Percentiles rank a stretch among this genome's conserved stretches.
These are phyloP conservation scores for Fagopyrum homotropicum DNA, from an alignment of 148 eudicot genomes.

Conservation along the genomic window DNA sequence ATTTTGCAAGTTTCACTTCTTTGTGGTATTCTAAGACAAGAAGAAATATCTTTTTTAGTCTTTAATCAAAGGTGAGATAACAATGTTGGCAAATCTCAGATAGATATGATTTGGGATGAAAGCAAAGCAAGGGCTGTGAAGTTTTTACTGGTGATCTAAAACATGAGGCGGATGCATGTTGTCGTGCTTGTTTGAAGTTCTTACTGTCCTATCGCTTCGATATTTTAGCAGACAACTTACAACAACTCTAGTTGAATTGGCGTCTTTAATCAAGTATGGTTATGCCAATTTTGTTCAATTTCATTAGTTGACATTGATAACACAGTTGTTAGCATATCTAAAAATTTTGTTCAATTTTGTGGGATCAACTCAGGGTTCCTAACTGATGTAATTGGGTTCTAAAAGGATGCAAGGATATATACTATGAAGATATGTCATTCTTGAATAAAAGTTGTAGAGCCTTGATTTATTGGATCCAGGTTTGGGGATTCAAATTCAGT, in stretches of 20 bases:
- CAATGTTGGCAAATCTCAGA: no score
- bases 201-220: not conserved
- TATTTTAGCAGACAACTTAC: conserved; percentile 36
- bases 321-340: not conserved
- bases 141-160: not conserved
- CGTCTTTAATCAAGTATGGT: conserved; percentile 28
- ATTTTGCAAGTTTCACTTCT: no score
- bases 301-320: not conserved
- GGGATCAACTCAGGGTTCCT: not conserved
- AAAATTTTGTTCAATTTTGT: not conserved
- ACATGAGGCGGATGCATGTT: not conserved
- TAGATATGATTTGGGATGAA: not conserved
- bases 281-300: not conserved
- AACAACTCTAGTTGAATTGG: conserved; percentile 37
- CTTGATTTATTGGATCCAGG: not conserved
- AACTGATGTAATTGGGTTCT: conserved; percentile 1
- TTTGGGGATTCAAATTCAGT: not conserved
- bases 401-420: not conserved
- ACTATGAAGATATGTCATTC: not conserved
- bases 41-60: no score
- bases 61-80: no score
- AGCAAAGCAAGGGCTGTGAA: not conserved
- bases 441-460: not conserved
- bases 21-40: no score
- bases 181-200: not conserved